Evolutionary conservation across 768 basidiomycete genomes (phyloP).

Genomic region (Leccinellum rugosiceps): DNA sequence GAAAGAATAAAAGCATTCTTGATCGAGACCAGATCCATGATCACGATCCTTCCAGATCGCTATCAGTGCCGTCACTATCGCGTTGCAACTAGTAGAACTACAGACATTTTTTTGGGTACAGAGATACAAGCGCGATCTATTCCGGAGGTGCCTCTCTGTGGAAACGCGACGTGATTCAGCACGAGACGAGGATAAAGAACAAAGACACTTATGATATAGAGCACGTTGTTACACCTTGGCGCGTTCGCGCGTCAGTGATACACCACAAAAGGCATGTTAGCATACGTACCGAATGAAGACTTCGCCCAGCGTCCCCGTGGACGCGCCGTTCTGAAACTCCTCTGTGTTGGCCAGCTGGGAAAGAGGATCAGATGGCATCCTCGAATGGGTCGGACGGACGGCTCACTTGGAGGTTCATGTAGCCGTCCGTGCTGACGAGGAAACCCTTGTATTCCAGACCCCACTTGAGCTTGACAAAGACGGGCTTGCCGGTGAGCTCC

Average conservation of each 20-base stretch:
- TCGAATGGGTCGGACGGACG: neutral
- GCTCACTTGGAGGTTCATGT: slow-evolving; percentile 97
- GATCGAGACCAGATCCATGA: neutral
- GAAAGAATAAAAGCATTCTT: neutral
- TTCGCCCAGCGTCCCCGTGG: slow-evolving; percentile 95
- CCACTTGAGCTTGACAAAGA: slow-evolving; percentile 96
- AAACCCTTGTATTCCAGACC: slow-evolving; percentile 99
- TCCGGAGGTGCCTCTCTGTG: slow-evolving; percentile 76
- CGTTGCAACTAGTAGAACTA: slow-evolving; percentile 8
- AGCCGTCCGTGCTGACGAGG: slow-evolving; percentile 96
- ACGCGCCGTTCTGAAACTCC: slow-evolving; percentile 94
- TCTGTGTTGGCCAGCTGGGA: slow-evolving; percentile 85
- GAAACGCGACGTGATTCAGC: slow-evolving; percentile 25
- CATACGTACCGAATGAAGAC: slow-evolving; percentile 88
- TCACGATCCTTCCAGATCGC: slow-evolving; percentile 5
- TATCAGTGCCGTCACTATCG: neutral
- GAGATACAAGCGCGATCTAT: slow-evolving; percentile 17
- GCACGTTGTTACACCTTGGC: slow-evolving; percentile 87
- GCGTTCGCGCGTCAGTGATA: slow-evolving; percentile 7
- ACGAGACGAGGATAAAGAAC: neutral
- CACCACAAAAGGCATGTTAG: neutral
- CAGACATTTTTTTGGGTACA: slow-evolving; percentile 5
- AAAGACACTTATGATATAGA: slow-evolving; percentile 83
- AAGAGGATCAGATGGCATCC: neutral
- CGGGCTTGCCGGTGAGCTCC: slow-evolving; percentile 96